phyloP scores from a whole-genome alignment of 441 rosid genomes.

The Raphanus hybrid region DNA sequence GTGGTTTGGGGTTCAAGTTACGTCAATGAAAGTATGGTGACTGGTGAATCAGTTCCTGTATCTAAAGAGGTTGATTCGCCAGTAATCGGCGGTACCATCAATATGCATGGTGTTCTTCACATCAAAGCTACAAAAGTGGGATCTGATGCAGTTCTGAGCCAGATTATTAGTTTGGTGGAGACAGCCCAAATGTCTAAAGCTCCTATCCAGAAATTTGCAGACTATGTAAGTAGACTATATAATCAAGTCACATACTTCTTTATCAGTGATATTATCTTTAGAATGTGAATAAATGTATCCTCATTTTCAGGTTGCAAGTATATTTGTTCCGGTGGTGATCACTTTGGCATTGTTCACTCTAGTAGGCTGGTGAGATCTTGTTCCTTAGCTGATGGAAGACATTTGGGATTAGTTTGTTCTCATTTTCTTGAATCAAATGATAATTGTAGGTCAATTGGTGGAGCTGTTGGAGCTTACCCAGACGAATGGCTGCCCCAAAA shows the following conservation, averaged over 20 bases:
- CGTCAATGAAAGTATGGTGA: conserved; percentile 97
- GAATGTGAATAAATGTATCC: neutral
- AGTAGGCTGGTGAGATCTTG: conserved; percentile 74
- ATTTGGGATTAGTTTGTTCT: conserved; percentile 23
- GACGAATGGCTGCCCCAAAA: conserved; percentile 80
- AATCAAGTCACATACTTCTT: conserved; percentile 1
- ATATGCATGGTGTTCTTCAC: conserved; percentile 91
- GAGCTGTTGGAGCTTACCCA: conserved; percentile 85
- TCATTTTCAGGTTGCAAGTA: conserved; percentile 87
- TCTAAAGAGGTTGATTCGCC: conserved; percentile 72
- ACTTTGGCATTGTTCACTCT: conserved; percentile 75
- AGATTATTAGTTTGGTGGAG: conserved; percentile 97
- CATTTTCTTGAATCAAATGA: conserved; percentile 23
- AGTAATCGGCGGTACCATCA: conserved; percentile 95
- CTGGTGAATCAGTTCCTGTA: conserved; percentile 92
- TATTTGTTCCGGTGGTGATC: conserved; percentile 94
- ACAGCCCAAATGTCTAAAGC: conserved; percentile 99
- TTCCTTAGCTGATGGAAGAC: conserved; percentile 20
- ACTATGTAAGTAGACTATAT: conserved; percentile 67
- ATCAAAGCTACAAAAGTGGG: conserved; percentile 91
- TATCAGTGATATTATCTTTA: neutral
- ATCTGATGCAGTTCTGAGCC: conserved; percentile 91
- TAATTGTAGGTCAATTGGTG: conserved; percentile 74
- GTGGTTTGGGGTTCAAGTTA: conserved; percentile 96
- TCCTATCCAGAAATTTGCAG: conserved; percentile 98